Evolutionary conservation across 208 protist species (phyloP).

Genomic region (Leishmania aethiopica): DNA sequence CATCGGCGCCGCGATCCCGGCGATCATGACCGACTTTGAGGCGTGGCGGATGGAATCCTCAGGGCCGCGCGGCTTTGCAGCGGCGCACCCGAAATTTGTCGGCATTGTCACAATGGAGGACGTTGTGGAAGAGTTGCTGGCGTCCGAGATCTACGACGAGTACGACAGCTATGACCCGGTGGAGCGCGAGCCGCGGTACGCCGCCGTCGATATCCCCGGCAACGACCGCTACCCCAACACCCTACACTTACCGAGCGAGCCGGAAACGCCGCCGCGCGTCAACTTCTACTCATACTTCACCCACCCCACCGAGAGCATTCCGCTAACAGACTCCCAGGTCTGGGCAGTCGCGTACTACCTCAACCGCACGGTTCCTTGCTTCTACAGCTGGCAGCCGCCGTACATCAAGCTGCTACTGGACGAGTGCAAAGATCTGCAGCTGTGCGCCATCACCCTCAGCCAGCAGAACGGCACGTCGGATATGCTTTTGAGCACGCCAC

Average conservation of each 20-base stretch:
- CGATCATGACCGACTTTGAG: slow-evolving; percentile 17
- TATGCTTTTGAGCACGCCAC: slow-evolving; percentile 4
- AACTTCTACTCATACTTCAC: slow-evolving; percentile 93
- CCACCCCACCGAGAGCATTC: slow-evolving; percentile 45
- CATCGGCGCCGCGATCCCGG: neutral
- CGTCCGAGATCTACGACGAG: slow-evolving; percentile 91
- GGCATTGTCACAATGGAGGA: slow-evolving; percentile 90
- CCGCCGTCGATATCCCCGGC: slow-evolving; percentile 14
- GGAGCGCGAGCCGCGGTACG: slow-evolving; percentile 20
- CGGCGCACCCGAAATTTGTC: slow-evolving; percentile 37
- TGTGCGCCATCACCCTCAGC: slow-evolving; percentile 29
- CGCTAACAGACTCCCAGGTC: slow-evolving; percentile 80
- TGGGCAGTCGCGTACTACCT: slow-evolving; percentile 88
- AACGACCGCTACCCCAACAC: slow-evolving; percentile 14
- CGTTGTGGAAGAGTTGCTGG: slow-evolving; percentile 85
- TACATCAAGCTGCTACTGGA: slow-evolving; percentile 87
- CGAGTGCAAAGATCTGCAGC: slow-evolving; percentile 71
- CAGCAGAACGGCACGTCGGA: slow-evolving; percentile 1
- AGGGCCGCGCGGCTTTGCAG: slow-evolving; percentile 18
- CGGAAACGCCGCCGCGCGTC: slow-evolving; percentile 59
- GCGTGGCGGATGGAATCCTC: slow-evolving; percentile 11
- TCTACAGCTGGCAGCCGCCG: slow-evolving; percentile 65
- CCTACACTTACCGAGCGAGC: slow-evolving; percentile 45
- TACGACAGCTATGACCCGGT: slow-evolving; percentile 77
- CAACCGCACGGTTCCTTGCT: slow-evolving; percentile 59